Conservation (phyloP, 139 green algal species). For the Spirogloea muscicola region DNA sequence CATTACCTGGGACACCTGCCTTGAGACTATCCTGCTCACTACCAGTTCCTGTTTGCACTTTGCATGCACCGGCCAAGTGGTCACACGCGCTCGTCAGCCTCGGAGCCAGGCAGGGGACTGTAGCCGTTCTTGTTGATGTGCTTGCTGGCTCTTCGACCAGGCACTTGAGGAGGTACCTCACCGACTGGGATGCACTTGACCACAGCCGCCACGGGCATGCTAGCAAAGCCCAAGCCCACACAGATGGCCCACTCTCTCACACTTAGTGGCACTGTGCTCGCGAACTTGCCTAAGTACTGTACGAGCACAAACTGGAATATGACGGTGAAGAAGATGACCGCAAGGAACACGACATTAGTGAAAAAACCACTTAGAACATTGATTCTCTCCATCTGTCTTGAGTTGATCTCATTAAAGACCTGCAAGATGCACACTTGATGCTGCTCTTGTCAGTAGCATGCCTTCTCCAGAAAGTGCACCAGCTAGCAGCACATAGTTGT, state of each 20-base stretch:
- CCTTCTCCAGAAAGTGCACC: neutral
- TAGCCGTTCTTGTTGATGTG: too few relatives aligned
- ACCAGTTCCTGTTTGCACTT: too few relatives aligned
- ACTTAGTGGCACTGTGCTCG: conserved; percentile 16
- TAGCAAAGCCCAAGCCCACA: conserved; percentile 11
- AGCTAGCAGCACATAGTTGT: neutral
- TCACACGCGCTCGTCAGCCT: too few relatives aligned
- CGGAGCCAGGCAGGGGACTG: too few relatives aligned
- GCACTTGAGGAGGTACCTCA: too few relatives aligned
- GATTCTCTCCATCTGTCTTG: conserved; percentile 22
- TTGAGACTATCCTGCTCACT: too few relatives aligned
- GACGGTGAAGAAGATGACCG: conserved; percentile 13
- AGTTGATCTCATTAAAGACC: conserved; percentile 40
- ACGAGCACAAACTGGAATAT: conserved; percentile 34
- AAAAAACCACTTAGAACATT: conserved; percentile 12
- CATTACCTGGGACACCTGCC: too few relatives aligned
- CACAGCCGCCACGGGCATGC: conserved; percentile 13
- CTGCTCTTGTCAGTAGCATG: neutral
- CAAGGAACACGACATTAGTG: conserved; percentile 27
- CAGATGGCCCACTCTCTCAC: conserved; percentile 26
- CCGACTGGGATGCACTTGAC: conserved; percentile 14
- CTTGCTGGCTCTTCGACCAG: too few relatives aligned
- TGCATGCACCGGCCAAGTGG: too few relatives aligned
- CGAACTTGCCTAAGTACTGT: conserved; percentile 32
- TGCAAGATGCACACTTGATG: conserved; percentile 16